Evolutionary conservation across 2,329 filamentous ascomycete species (phyloP), one percentile per base, ranked within the genome.

Genomic region (Penicillium verrucosum): DNA sequence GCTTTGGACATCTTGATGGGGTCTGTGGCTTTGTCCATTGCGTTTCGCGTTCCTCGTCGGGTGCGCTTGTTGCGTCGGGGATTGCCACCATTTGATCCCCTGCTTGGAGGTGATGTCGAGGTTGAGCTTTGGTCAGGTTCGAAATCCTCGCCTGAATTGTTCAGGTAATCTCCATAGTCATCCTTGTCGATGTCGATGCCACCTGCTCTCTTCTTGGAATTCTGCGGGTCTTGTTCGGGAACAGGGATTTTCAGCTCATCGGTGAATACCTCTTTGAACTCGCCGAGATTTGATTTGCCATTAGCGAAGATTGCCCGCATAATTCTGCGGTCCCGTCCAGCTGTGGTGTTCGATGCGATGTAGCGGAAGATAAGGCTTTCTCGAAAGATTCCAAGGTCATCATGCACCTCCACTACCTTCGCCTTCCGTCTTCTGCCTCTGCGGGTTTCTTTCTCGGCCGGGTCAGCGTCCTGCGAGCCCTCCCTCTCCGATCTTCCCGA

Each of bases 281-380:
- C 76, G 70, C 59, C 5, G 74, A 67, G 16, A 57, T 60, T 12
- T 65, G 57, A 36, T 67, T 34, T 65, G 9, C 78, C 78, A 61
- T 80, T 74, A 5, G 78, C 78, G 61, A 81, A 80, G 41, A 80
- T 73, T 21, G 78, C 75, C 21, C 77, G 68, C 11, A 80, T 44
- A 23, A 80, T 78, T 40, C 77, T 71, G 51, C 78, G 70, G 25
- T 74, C 66, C 23, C 67, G 69, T 8, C 74, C 73, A 37, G 68
- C 69, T 18, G 65, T 63, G 10, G 59, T 63, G 6, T 65, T 66
- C 0, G 66, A 63, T 5, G 63, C 61, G n/a, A 80, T 72, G 54
- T 78, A 81, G 47, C 70, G 72, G 58, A 72, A 73, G 10, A 80
- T 70, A 54, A 81, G 58, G 48, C 77, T 79, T 12, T 73, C 68